phyloP scores from a whole-genome alignment of 1,139 yeast genomes.

The Martiniozyma asiatica region DNA sequence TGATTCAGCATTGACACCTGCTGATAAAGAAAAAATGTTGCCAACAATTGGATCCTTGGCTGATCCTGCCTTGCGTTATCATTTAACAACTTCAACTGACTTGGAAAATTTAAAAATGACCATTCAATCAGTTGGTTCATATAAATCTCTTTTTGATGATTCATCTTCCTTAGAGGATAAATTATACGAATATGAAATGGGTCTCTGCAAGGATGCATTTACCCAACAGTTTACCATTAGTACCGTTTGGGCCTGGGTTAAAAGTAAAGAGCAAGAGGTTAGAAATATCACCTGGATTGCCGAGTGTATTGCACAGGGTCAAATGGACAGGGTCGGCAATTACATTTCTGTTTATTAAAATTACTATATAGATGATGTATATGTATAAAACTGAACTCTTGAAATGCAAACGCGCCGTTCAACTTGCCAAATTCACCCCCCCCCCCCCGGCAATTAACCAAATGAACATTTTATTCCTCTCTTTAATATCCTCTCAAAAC shows the following conservation, averaged over 20 bases:
- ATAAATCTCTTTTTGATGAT: slow-evolving; percentile 61
- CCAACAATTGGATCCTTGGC: slow-evolving; percentile 68
- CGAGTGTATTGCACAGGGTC: slow-evolving; percentile 88
- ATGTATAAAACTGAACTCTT: no score
- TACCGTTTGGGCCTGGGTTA: slow-evolving; percentile 93
- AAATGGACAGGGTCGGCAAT: slow-evolving; percentile 68
- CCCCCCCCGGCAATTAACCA: no score
- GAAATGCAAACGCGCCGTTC: no score
- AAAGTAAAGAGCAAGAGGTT: slow-evolving; percentile 91
- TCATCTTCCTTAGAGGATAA: slow-evolving; percentile 71
- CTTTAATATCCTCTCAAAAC: no score
- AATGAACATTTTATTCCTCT: no score
- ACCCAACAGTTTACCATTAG: slow-evolving; percentile 92
- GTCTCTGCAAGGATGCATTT: slow-evolving; percentile 80
- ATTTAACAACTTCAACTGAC: slow-evolving; percentile 70
- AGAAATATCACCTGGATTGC: slow-evolving; percentile 98
- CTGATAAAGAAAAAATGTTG: slow-evolving; percentile 57
- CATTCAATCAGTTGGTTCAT: slow-evolving; percentile 65
- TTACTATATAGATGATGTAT: no score
- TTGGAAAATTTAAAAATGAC: slow-evolving; percentile 69
- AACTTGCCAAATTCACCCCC: no score
- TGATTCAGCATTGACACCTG: slow-evolving; percentile 62
- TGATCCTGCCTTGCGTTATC: slow-evolving; percentile 61
- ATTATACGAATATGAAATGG: slow-evolving; percentile 87
- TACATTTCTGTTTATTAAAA: slow-evolving; percentile 62